A percentile compares a stretch with the other conserved stretches of the same genome.
phyloP scores from a whole-genome alignment of 2,329 filamentous ascomycete species.

The Bimuria novae-zelandiae region DNA sequence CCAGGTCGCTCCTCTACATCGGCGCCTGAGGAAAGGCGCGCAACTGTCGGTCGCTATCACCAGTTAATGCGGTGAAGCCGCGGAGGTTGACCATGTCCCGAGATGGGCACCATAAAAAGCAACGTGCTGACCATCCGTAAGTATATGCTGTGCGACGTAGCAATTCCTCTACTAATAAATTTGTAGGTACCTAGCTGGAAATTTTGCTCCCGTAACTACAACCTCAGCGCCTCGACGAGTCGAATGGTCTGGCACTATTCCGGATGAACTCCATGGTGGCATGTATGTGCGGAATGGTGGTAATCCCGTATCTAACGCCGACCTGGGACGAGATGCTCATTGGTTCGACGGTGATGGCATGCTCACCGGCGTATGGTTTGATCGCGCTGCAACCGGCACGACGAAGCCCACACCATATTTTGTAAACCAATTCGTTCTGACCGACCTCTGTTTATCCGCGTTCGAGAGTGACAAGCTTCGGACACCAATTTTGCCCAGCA shows the following conservation, averaged over 20 bases:
- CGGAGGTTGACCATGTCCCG: constrained; percentile 27
- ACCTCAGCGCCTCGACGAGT: constrained; percentile 63
- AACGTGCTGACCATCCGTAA: constrained; percentile 47
- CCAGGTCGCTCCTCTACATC: neutral
- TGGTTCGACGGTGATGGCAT: constrained; percentile 80
- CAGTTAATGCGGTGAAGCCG: constrained; percentile 20
- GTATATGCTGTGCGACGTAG: constrained; percentile 7
- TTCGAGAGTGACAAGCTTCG: constrained; percentile 53
- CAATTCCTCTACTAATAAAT: neutral
- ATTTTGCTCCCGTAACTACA: constrained; percentile 69
- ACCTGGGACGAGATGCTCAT: constrained; percentile 66
- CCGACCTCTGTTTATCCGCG: constrained; percentile 65
- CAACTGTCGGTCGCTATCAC: neutral
- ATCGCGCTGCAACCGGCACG: constrained; percentile 39
- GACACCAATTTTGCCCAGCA: constrained; percentile 68
- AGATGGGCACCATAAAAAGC: constrained; percentile 23
- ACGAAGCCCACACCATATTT: constrained; percentile 60
- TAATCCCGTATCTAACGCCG: constrained; percentile 67
- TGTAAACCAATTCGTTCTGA: constrained; percentile 71
- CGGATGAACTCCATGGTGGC: constrained; percentile 67
- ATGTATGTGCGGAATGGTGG: constrained; percentile 75
- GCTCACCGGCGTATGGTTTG: constrained; percentile 70
- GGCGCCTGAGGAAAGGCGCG: neutral
- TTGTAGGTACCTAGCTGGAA: constrained; percentile 64
- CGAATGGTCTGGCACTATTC: constrained; percentile 61